Percentiles rank a stretch among this genome's conserved stretches.
Conservation (phyloP, 441 rosid species). For the Rhodomyrtus psidioides region DNA sequence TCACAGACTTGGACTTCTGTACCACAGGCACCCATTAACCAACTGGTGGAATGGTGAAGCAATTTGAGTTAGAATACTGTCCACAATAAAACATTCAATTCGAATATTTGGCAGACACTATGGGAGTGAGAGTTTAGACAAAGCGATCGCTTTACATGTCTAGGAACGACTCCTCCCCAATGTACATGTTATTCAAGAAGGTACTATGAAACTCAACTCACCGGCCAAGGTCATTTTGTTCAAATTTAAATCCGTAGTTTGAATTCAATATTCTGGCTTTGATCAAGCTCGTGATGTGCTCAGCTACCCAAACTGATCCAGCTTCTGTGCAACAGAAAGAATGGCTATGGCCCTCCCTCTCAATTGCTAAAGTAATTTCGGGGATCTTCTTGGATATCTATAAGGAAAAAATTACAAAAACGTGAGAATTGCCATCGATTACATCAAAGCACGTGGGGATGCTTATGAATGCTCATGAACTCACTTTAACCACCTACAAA, state of each 20-base stretch:
- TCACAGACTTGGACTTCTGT: neutral
- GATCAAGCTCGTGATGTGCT: slow-evolving; percentile 43
- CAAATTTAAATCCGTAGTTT: neutral
- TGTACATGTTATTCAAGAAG: neutral
- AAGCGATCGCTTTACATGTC: neutral
- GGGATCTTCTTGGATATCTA: slow-evolving; percentile 68
- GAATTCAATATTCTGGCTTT: slow-evolving; percentile 18
- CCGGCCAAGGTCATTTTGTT: neutral
- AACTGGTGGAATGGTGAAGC: neutral
- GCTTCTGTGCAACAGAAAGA: slow-evolving; percentile 64
- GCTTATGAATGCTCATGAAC: neutral
- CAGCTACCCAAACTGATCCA: slow-evolving; percentile 77
- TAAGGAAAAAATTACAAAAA: neutral
- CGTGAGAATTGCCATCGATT: neutral
- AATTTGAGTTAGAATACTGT: neutral
- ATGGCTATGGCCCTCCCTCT: slow-evolving; percentile 75
- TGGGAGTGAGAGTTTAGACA: neutral
- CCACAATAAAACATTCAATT: neutral
- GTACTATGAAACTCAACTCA: neutral
- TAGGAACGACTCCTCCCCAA: neutral
- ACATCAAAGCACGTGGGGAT: neutral
- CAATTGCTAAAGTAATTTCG: slow-evolving; percentile 40
- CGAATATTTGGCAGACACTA: neutral
- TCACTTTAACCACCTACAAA: neutral
- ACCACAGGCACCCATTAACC: neutral